A percentile compares a stretch with the other conserved stretches of the same genome.
These are phyloP conservation scores for Ceriops tagal DNA, from an alignment of 345 rosid species.

Conservation along the genomic window DNA sequence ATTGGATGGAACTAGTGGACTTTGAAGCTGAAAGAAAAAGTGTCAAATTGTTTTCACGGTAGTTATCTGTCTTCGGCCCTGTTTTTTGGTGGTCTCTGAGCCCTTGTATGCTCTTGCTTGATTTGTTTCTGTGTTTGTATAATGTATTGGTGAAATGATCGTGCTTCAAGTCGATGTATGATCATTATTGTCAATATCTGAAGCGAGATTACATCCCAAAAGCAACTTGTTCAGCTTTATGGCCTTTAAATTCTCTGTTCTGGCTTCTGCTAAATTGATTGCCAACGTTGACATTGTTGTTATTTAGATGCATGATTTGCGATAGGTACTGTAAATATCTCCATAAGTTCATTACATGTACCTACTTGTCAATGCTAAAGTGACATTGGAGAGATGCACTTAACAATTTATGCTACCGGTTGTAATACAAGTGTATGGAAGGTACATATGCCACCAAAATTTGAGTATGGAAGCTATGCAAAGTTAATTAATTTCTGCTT, in stretches of 20 bases:
- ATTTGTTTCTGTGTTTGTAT: neutral
- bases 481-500: neutral
- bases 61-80: neutral
- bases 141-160: neutral
- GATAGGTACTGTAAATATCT: neutral
- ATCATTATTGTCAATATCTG: neutral
- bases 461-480: neutral
- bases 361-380: neutral
- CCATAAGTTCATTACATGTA: neutral
- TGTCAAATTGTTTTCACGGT: neutral
- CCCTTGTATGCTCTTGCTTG: neutral
- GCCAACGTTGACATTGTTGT: neutral
- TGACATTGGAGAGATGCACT: neutral
- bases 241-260: neutral
- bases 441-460: neutral
- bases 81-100: neutral
- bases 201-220: no score
- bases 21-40: conserved; percentile 3
- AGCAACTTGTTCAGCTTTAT: no score
- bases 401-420: neutral
- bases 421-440: neutral
- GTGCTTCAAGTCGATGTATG: neutral
- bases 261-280: neutral
- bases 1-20: conserved; percentile 9
- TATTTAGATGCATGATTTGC: neutral